Conservation (phyloP, 805 yeast species). For the Blastobotrys chiropterorum region DNA sequence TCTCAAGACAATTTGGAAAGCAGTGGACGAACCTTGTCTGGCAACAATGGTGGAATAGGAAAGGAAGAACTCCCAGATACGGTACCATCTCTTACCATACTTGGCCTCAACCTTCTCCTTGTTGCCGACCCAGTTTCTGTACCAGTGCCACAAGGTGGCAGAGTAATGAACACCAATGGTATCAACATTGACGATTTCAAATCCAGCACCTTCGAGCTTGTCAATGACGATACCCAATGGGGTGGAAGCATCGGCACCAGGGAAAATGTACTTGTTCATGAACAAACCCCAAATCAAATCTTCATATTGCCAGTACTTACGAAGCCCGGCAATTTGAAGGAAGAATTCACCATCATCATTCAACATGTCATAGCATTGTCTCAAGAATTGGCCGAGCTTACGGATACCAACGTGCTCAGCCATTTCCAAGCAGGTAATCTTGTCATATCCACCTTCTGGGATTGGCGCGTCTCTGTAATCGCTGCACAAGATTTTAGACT, state of each 20-base stretch:
- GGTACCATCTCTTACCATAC: constrained; percentile 85
- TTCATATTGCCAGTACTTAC: constrained; percentile 92
- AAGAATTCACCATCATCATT: constrained; percentile 88
- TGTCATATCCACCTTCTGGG: constrained; percentile 63
- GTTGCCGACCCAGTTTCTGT: constrained; percentile 87
- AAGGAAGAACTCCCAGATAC: constrained; percentile 89
- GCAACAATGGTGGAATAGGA: constrained; percentile 77
- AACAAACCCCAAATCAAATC: constrained; percentile 91
- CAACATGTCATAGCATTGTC: constrained; percentile 77
- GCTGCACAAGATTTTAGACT: constrained; percentile 67
- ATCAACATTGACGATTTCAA: constrained; percentile 77
- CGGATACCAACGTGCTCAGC: constrained; percentile 94
- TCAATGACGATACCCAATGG: constrained; percentile 80
- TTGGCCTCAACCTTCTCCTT: constrained; percentile 66
- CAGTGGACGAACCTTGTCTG: constrained; percentile 90
- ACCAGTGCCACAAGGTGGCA: constrained; percentile 90
- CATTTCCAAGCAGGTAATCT: constrained; percentile 90
- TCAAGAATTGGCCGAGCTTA: constrained; percentile 66
- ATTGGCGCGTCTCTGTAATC: constrained; percentile 90
- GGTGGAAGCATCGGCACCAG: constrained; percentile 95
- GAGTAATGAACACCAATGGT: constrained; percentile 92
- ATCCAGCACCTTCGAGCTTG: constrained; percentile 74
- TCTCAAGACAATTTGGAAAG: constrained; percentile 85
- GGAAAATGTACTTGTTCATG: constrained; percentile 94
- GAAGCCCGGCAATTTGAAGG: constrained; percentile 83